Base-by-base conservation (phyloP, 352 stramenopile genomes). In the Phytopythium chamaehyphon region DNA sequence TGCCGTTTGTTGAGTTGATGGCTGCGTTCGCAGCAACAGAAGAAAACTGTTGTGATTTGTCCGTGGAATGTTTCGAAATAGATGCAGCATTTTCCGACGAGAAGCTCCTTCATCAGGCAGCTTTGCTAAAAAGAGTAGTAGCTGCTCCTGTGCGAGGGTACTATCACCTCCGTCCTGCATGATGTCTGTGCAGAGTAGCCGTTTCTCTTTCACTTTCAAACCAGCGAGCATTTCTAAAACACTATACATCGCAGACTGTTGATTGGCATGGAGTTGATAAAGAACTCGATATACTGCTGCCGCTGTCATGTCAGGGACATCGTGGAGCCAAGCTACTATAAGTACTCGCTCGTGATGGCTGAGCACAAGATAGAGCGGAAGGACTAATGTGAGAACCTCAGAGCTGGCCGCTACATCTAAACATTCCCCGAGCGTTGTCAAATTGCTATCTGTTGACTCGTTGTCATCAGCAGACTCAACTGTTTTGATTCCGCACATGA, bases 21-120 rank as follows among this genome's bases (percentile, higher is more conserved):
- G 64, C 51, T 89, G 78, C 0, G 75, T 83, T 15, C 70, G 66
- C 24, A 89, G 44, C 10, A 89, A 60, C 40, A 64, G 76, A 31
- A 86, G 47, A 15, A 86, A 42, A 2, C 45, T 35, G 33, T 70
- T 57, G 36, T 76, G 80, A 33, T 72, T 55, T 1, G 23, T 18
- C 6, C 51, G 57, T 0, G 67, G 63, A 12, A 82, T 83, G 8
- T 58, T 49, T 6, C 65, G 61, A 0, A 87, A 54, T 11, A 89
- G 62, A 12, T 65, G 73, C 43, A 89, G 62, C 2, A 62, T 59
- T 49, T 87, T 81, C 60, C 78, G 78, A 2, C 61, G 28, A 2
- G 64, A 57, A 7, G 67, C 48, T 9, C 72, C 61, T 36, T 57
- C 72, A 6, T 75, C 59, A 18, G 69, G 80, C 2, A 7, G 15